Percentiles rank a stretch among this genome's conserved stretches.
Conservation (phyloP, 2,329 filamentous ascomycete species). For the Diaporthe sp. region DNA sequence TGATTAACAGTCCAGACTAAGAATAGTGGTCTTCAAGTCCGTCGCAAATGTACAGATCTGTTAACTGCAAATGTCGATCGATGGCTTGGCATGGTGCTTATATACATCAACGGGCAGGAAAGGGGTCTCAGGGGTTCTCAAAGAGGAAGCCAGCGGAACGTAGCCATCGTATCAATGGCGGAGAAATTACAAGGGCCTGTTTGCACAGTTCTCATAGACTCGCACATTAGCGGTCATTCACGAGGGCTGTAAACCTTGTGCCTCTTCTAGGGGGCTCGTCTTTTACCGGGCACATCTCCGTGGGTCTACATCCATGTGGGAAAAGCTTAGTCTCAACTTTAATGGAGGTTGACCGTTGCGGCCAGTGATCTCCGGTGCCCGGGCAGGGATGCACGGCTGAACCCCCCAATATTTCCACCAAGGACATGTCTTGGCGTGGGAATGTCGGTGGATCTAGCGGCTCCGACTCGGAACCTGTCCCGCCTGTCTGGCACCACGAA, state of each 20-base stretch:
- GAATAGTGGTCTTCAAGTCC: background rate
- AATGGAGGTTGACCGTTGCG: background rate
- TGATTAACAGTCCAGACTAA: background rate
- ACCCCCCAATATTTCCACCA: constrained; percentile 27
- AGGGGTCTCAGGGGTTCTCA: background rate
- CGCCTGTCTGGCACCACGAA: background rate
- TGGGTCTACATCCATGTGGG: constrained; percentile 9
- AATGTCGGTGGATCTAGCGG: background rate
- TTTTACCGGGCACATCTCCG: background rate
- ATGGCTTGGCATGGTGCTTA: constrained; percentile 27
- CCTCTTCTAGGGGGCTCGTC: background rate
- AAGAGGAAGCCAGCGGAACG: background rate
- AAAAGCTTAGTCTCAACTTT: constrained; percentile 18
- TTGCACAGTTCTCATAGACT: background rate
- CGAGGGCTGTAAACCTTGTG: background rate
- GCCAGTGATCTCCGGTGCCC: constrained; percentile 17
- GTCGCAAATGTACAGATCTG: background rate
- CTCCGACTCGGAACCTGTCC: background rate
- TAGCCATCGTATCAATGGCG: background rate
- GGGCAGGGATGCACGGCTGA: background rate
- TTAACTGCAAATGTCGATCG: background rate
- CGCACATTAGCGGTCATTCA: background rate
- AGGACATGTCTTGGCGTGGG: constrained; percentile 7
- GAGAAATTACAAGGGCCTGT: constrained; percentile 11
- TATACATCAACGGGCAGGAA: constrained; percentile 4